Base-by-base conservation (phyloP, 2,329 filamentous ascomycete genomes). In the Colletotrichum sp. region DNA sequence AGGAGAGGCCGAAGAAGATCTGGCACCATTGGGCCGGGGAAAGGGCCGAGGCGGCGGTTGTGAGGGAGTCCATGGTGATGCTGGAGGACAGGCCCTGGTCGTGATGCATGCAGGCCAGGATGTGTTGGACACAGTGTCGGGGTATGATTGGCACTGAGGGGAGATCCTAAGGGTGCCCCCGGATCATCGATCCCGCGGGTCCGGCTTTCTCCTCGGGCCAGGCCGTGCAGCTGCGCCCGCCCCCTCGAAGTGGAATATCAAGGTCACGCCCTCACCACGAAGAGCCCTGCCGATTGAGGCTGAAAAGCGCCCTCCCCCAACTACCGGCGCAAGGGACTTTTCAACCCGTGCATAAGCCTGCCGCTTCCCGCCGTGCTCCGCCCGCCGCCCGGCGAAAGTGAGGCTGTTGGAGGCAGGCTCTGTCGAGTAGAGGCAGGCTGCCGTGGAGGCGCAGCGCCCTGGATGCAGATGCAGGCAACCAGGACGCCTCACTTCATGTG, bases 1-100 rank as follows among this genome's bases (percentile, higher is more conserved):
- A 83, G 4, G 86, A 82, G 63, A 88, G 78, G 48, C 88, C 80
- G 80, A 90, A 91, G 80, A 88, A 87, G 28, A 83, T 79, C 79
- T 89, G 90, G 77, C 88, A 90, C 77, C 80, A 81, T 71, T 79
- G 75, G 6, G 83, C 74, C 21, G 74, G 74, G 6, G 66, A 34
- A 26, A 71, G 32, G 16, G 74, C 60, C 61, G 60, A 28, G 21
- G 24, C 24, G 34, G 36, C n/a, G 34, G 43, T 43, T 30, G 32
- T 7, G 26, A 76, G 74, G 65, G 74, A 74, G 74, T 65, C 64
- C 59, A 76, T 76, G 26, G 21, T 36, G 39, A 63, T 34, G 64
- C 21, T 28, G 28, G 30, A n/a, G 8, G 26, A 34, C 8, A 9
- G n/a, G 18, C 55, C 30, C 18, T 63, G 14, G 10, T 4, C 26